Evolutionary conservation across 2,329 filamentous ascomycete species (phyloP).

Genomic region (Xylariaceae sp.): DNA sequence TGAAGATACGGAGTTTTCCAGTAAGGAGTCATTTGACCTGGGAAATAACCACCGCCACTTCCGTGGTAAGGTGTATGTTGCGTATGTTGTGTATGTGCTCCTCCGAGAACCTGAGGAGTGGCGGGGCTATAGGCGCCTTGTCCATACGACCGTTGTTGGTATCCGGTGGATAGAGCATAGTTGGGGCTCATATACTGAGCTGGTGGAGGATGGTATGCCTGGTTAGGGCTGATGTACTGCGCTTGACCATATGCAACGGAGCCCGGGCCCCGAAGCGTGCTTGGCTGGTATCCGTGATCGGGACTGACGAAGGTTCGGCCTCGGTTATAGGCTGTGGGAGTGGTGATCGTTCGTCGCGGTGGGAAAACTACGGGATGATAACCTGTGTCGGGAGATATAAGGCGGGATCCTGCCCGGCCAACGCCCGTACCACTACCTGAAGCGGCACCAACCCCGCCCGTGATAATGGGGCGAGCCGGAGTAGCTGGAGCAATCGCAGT

Average conservation of each 20-base stretch:
- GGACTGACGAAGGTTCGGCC: conserved; percentile 6
- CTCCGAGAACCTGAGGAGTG: conserved; percentile 19
- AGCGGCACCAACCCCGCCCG: not conserved
- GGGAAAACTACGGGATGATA: conserved; percentile 4
- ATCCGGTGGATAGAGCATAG: conserved; percentile 15
- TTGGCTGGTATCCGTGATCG: conserved; percentile 8
- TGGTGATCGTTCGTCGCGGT: conserved; percentile 4
- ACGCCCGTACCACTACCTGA: conserved; percentile 2
- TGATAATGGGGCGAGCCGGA: conserved; percentile 9
- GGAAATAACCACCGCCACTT: conserved; percentile 18
- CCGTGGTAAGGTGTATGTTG: conserved; percentile 13
- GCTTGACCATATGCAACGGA: conserved; percentile 9
- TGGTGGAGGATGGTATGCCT: conserved; percentile 8
- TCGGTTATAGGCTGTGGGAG: conserved; percentile 5
- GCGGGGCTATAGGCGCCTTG: conserved; percentile 15
- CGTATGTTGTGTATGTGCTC: too few species aligned
- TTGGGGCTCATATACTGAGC: conserved; percentile 15
- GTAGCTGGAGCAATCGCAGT: conserved; percentile 6
- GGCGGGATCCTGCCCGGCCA: conserved; percentile 1
- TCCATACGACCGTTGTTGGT: conserved; percentile 9
- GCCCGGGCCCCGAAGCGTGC: not conserved
- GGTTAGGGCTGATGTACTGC: conserved; percentile 11
- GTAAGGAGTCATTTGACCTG: conserved; percentile 8
- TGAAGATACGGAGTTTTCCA: conserved; percentile 31
- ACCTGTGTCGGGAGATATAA: conserved; percentile 6